These are phyloP conservation scores for Russula foetens DNA, from an alignment of 768 basidiomycete genomes.

Conservation along the genomic window DNA sequence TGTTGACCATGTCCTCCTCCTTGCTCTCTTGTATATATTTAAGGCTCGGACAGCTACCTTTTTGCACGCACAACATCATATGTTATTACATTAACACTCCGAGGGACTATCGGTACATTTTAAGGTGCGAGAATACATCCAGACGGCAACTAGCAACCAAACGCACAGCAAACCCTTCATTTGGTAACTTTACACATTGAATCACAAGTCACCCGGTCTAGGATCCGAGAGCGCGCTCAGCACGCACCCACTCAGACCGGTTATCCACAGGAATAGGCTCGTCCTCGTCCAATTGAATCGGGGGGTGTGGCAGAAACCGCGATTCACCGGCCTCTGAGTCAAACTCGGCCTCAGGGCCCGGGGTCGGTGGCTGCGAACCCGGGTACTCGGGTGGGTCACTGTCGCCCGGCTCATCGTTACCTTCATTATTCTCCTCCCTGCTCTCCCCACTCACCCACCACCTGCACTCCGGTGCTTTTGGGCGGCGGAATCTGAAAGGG, in stretches of 20 bases:
- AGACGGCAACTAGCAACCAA: background rate
- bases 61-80: background rate
- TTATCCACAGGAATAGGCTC: constrained; percentile 47
- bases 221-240: constrained; percentile 10
- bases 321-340: no score
- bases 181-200: background rate
- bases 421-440: background rate
- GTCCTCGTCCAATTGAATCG: constrained; percentile 38
- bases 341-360: no score
- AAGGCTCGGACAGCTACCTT: background rate
- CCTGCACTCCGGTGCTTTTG: background rate
- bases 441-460: background rate
- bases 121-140: background rate
- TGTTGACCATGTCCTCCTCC: background rate
- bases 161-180: background rate
- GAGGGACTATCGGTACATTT: background rate
- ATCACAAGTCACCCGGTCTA: background rate
- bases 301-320: constrained; percentile 29
- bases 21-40: background rate
- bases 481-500: constrained; percentile 9
- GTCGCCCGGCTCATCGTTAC: background rate
- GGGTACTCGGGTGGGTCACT: background rate
- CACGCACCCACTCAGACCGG: constrained; percentile 33
- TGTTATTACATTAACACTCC: background rate
- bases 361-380: background rate